Evolutionary conservation across 768 basidiomycete species (phyloP), one percentile per base, ranked within the genome.

Genomic region (Fistulinella prunicolor): DNA sequence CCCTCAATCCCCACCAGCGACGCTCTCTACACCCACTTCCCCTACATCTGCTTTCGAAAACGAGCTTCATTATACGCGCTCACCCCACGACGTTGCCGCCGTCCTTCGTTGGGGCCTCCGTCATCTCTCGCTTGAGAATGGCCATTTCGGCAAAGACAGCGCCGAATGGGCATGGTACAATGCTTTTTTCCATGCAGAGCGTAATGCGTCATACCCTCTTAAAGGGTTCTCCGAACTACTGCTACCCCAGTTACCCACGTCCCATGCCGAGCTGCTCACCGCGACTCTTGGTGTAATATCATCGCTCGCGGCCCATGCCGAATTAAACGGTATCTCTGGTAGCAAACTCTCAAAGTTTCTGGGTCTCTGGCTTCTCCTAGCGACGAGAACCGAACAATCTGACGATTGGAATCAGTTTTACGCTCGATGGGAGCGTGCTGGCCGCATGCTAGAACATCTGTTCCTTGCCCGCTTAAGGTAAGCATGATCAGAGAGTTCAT

Each of bases 101-200:
- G 84, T 90, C 14, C 72, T 91, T 16, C 82, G 89, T 37, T 91
- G 89, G 89, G 86, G 78, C 29, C 65, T 91, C 23, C 82, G 89
- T 24, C 89, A 91, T 60, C 71, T 90, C 37, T 71, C 79, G 23
- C 70, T 90, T 6, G 79, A 85, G 23, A 75, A 77, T 5, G 66
- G 69, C 19, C 71, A 70, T 14, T 87, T 89, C 53, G 86, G 85
- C 23, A 79, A 75, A 37, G 72, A 77, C 38, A 5, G 63, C 70
- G 38, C 70, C 65, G 59, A 81, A 76, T 78, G 79, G 60, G 67
- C 66, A 3, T 91, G 89, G 89, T 91, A 90, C 64, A 70, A 66
- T 30, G 59, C 72, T 1, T 91, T 89, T 64, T 71, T 76, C 46
- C 72, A 76, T 23, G 72, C 78, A 0, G 89, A 91, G 59, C 79